Percentiles rank a stretch among this genome's conserved stretches.
Conservation (phyloP, 2,329 filamentous ascomycete genomes). For the Ramularia endophylla region DNA sequence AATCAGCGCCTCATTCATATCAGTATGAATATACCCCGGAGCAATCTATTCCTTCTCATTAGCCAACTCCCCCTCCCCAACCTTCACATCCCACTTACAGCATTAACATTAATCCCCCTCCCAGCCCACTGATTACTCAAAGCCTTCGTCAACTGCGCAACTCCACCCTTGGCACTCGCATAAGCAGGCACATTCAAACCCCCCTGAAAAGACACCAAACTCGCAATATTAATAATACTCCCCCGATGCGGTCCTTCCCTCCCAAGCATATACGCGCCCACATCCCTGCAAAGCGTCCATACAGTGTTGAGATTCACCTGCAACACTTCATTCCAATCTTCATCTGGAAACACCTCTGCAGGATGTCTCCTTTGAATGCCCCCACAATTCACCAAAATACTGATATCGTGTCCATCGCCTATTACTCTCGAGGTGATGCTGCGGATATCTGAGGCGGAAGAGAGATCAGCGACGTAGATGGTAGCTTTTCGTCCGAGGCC, state of each 20-base stretch:
- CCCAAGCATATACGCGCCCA: conserved; percentile 72
- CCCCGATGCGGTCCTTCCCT: conserved; percentile 48
- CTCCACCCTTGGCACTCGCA: conserved; percentile 75
- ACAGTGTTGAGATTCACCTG: conserved; percentile 81
- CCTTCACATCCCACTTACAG: conserved; percentile 27
- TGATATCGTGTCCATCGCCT: conserved; percentile 56
- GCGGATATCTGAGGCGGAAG: conserved; percentile 52
- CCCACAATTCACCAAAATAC: conserved; percentile 78
- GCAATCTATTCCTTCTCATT: conserved; percentile 50
- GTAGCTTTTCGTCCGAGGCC: conserved; percentile 58
- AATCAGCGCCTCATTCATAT: conserved; percentile 83
- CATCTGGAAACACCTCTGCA: conserved; percentile 65
- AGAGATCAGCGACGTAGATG: conserved; percentile 66
- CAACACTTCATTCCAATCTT: conserved; percentile 68
- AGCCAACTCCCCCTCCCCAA: background rate
- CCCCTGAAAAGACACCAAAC: conserved; percentile 75
- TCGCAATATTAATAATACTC: conserved; percentile 77
- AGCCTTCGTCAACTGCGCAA: conserved; percentile 77
- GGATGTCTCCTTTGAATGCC: conserved; percentile 78
- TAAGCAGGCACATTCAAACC: conserved; percentile 85
- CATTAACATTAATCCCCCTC: conserved; percentile 75
- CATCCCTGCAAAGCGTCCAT: conserved; percentile 69
- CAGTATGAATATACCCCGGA: conserved; percentile 81
- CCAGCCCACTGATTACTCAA: conserved; percentile 78
- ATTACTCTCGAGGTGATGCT: conserved; percentile 55